phyloP scores from a whole-genome alignment of 2,329 filamentous ascomycete species.

The Hypoxylon sp. region DNA sequence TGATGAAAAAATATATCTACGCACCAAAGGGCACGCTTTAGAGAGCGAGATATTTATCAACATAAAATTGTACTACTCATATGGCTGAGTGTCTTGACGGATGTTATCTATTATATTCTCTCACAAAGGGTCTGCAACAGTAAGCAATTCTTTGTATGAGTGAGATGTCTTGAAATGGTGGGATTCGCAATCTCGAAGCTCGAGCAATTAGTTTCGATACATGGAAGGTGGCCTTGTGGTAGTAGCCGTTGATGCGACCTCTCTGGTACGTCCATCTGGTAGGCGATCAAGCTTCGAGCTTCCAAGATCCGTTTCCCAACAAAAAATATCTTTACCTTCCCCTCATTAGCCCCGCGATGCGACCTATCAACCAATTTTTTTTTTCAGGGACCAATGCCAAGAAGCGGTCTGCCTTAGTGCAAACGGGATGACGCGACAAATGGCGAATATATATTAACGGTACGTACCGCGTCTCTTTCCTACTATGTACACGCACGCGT shows the following conservation, averaged over 20 bases:
- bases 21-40: not conserved
- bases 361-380: slow-evolving; percentile 19
- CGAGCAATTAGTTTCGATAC: slow-evolving; percentile 7
- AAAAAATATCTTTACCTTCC: slow-evolving; percentile 33
- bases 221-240: slow-evolving; percentile 19
- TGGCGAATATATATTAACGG: not conserved
- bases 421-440: slow-evolving; percentile 18
- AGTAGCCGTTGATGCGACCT: slow-evolving; percentile 1
- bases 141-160: slow-evolving; percentile 36
- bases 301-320: slow-evolving; percentile 44
- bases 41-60: slow-evolving; percentile 5
- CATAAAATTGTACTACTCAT: slow-evolving; percentile 9
- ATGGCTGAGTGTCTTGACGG: slow-evolving; percentile 1
- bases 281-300: slow-evolving; percentile 23
- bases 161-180: slow-evolving; percentile 33
- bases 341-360: slow-evolving; percentile 39
- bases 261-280: slow-evolving; percentile 8
- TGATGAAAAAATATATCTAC: not conserved
- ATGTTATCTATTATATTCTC: slow-evolving; percentile 33
- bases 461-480: not conserved
- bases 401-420: slow-evolving; percentile 4
- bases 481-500: not conserved
- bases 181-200: slow-evolving; percentile 18
- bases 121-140: slow-evolving; percentile 21
- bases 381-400: slow-evolving; percentile 24